A percentile compares a stretch with the other conserved stretches of the same genome.
phyloP scores from a whole-genome alignment of 1,284 basidiomycete genomes.

The Naganishia sp. region DNA sequence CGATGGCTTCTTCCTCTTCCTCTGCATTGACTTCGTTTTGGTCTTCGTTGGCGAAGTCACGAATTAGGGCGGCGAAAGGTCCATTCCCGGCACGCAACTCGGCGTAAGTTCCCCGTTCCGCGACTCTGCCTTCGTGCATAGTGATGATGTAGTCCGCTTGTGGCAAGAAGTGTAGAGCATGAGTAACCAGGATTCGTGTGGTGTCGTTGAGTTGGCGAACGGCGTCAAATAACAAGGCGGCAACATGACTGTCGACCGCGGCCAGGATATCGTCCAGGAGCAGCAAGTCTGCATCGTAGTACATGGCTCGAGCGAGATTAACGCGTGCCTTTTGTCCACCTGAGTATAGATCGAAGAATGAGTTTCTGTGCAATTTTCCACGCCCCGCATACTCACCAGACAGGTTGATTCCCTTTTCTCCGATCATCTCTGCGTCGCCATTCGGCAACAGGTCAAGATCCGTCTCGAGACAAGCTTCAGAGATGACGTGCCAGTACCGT shows the following conservation, averaged over 20 bases:
- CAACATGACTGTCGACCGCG: constrained; percentile 50
- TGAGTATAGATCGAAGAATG: constrained; percentile 40
- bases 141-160: constrained; percentile 55
- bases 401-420: constrained; percentile 67
- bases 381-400: constrained; percentile 39
- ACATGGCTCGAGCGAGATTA: constrained; percentile 74
- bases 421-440: constrained; percentile 84
- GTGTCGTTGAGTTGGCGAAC: constrained; percentile 66
- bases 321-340: constrained; percentile 77
- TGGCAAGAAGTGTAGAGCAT: constrained; percentile 56
- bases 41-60: constrained; percentile 65
- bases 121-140: constrained; percentile 67
- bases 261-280: constrained; percentile 81
- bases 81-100: constrained; percentile 66
- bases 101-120: constrained; percentile 72
- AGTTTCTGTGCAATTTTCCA: constrained; percentile 1
- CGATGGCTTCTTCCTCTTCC: constrained; percentile 50
- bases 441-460: constrained; percentile 79
- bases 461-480: constrained; percentile 71
- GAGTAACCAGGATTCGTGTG: constrained; percentile 70
- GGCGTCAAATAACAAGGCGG: constrained; percentile 74
- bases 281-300: constrained; percentile 79
- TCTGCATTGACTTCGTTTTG: constrained; percentile 51
- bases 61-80: constrained; percentile 71
- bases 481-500: constrained; percentile 73